phyloP scores from a whole-genome alignment of 495 filamentous ascomycete species.

The Lineolata rhizophorae region DNA sequence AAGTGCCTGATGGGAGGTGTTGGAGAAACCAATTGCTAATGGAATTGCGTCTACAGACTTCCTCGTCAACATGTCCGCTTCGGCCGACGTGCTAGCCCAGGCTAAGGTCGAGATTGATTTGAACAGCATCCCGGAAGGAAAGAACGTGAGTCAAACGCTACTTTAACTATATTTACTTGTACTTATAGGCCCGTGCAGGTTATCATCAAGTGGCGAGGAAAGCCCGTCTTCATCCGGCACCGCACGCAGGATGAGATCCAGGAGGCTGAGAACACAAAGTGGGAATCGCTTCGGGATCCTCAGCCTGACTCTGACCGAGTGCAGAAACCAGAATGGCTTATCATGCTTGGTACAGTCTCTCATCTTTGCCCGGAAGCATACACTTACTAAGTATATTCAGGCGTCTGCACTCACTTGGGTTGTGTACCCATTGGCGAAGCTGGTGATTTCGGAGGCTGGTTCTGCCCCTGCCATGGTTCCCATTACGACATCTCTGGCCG shows the following conservation, averaged over 20 bases:
- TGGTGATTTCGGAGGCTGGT: conserved; percentile 96
- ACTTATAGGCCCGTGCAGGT: conserved; percentile 30
- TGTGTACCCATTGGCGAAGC: conserved; percentile 98
- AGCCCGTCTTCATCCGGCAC: conserved; percentile 99
- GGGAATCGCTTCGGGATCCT: conserved; percentile 69
- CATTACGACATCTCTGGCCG: conserved; percentile 99
- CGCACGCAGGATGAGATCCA: conserved; percentile 52
- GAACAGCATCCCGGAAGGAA: conserved; percentile 82
- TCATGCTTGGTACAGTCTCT: conserved; percentile 74
- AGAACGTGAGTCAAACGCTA: conserved; percentile 52
- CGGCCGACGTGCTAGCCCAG: conserved; percentile 94
- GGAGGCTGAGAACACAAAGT: conserved; percentile 31
- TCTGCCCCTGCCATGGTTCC: conserved; percentile 99
- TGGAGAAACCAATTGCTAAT: conserved; percentile 8
- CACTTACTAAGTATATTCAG: conserved; percentile 19
- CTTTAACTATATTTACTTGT: neutral
- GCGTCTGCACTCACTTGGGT: conserved; percentile 96
- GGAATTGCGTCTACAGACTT: conserved; percentile 42
- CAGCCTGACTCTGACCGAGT: conserved; percentile 80
- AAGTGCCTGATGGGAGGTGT: neutral
- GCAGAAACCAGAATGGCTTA: conserved; percentile 94
- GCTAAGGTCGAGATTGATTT: conserved; percentile 98
- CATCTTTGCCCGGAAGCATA: neutral
- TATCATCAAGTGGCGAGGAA: conserved; percentile 99
- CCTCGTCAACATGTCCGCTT: conserved; percentile 98